phyloP scores from a whole-genome alignment of 805 yeast species.

The Zygotorulaspora danielsina region DNA sequence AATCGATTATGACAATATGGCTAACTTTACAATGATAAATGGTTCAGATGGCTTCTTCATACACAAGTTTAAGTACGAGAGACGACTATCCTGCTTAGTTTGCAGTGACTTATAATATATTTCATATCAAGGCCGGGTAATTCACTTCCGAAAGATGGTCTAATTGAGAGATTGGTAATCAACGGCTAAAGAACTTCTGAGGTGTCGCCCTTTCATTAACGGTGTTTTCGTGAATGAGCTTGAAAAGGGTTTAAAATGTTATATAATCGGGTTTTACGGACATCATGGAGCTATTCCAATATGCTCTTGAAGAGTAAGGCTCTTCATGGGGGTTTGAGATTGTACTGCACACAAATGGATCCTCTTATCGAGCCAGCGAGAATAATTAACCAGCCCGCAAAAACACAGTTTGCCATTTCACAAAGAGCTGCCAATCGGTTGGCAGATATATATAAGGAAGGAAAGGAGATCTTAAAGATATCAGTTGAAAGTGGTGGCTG shows the following conservation, averaged over 20 bases:
- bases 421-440: conserved; percentile 30
- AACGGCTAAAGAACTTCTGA: no score
- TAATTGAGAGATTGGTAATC: no score
- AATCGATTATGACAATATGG: conserved; percentile 50
- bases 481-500: conserved; percentile 95
- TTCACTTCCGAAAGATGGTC: no score
- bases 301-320: no score
- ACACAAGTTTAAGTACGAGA: conserved; percentile 62
- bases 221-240: no score
- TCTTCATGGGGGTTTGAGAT: neutral
- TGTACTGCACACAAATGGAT: conserved; percentile 7
- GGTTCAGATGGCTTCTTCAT: conserved; percentile 79
- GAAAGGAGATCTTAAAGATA: conserved; percentile 53
- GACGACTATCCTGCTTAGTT: conserved; percentile 63
- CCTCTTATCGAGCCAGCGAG: conserved; percentile 20
- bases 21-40: conserved; percentile 81
- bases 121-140: no score
- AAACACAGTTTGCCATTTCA: conserved; percentile 23
- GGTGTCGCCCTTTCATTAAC: no score
- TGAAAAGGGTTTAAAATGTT: no score
- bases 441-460: conserved; percentile 23
- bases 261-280: no score
- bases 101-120: conserved; percentile 56
- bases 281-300: no score
- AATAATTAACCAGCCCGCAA: conserved; percentile 22